Conservation (phyloP, 371 early-diverging fungal species). For the Mucor saturninus region DNA sequence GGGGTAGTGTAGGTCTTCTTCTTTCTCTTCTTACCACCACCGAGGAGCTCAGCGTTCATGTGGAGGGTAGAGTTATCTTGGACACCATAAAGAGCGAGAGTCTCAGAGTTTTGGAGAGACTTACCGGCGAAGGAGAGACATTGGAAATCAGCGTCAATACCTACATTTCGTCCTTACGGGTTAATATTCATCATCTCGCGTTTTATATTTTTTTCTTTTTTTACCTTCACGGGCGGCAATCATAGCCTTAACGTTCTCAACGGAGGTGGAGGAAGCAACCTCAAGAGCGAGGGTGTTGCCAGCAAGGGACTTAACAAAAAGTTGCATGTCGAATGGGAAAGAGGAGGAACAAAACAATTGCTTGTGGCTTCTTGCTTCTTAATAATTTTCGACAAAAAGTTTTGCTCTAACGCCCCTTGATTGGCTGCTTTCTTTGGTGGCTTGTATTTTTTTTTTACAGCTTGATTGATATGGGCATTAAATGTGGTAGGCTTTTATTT, state of each 20-base stretch:
- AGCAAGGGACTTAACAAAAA: slow-evolving; percentile 86
- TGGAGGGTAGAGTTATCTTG: slow-evolving; percentile 89
- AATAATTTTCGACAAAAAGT: background rate
- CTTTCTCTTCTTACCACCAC: slow-evolving; percentile 98
- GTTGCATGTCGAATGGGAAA: slow-evolving; percentile 68
- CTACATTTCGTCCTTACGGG: slow-evolving; percentile 21
- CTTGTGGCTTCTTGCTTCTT: background rate
- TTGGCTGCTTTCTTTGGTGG: no score
- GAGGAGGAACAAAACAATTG: slow-evolving; percentile 22
- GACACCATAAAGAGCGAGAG: slow-evolving; percentile 76
- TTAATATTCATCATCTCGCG: background rate
- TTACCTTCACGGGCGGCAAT: slow-evolving; percentile 93
- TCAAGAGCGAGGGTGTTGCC: slow-evolving; percentile 88
- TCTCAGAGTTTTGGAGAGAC: slow-evolving; percentile 82
- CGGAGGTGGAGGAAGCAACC: slow-evolving; percentile 73
- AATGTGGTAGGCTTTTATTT: no score
- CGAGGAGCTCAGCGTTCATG: slow-evolving; percentile 66
- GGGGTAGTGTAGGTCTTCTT: slow-evolving; percentile 99
- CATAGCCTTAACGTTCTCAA: slow-evolving; percentile 85
- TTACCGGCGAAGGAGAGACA: slow-evolving; percentile 93
- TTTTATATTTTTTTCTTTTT: slow-evolving; percentile 45
- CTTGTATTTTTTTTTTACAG: background rate
- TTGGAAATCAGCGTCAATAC: slow-evolving; percentile 91
- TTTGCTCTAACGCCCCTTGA: background rate
- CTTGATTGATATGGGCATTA: no score